Evolutionary conservation across 495 filamentous ascomycete species (phyloP), one percentile per base, ranked within the genome.

Genomic region (Talaromyces wortmannii): DNA sequence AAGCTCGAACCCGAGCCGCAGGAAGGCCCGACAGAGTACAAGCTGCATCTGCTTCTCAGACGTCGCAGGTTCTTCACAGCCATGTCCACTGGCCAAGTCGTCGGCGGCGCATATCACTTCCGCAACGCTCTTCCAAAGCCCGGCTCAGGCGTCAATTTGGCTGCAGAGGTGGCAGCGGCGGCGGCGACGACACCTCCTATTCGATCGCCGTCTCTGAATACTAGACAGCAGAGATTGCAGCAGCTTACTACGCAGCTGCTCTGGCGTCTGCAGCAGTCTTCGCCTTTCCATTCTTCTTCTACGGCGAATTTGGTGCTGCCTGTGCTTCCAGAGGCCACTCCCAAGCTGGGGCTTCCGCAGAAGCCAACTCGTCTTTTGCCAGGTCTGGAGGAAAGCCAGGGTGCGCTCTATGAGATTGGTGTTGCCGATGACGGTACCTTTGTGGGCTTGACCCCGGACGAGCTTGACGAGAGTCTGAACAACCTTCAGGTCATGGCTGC

Each of bases 251-350:
- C 94, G 0, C 94, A 98, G 72, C 75, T 98, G 18, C 72, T 97
- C 23, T 98, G 94, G 94, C 82, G 94, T 44, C 71, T 98, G 49
- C 92, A 97, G 69, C 94, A 97, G 69, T 96, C 91, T 4, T 95
- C 89, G 15, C 91, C 91, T 5, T 87, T 94, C 68, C 92, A 96
- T 72, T 82, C 83, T 2, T 85, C 88, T 2, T 84, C 85, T n/a
- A 82, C 83, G 2, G 80, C 75, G 13, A 80, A 83, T 52, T 76
- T 91, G 15, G 84, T 92, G 11, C 64, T 94, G 8, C 90, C 90
- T 0, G 73, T 82, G 51, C 73, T 95, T 15, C 86, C 89, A 0
- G 82, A 89, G 53, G 81, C 82, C 31, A 71, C 75, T 5, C 66
- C 76, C 2, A 69, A 81, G 48, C 65, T 85, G 30, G 70, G 78